These are phyloP conservation scores for Pythium apleroticum DNA, from an alignment of 352 stramenopile species.

Conservation along the genomic window DNA sequence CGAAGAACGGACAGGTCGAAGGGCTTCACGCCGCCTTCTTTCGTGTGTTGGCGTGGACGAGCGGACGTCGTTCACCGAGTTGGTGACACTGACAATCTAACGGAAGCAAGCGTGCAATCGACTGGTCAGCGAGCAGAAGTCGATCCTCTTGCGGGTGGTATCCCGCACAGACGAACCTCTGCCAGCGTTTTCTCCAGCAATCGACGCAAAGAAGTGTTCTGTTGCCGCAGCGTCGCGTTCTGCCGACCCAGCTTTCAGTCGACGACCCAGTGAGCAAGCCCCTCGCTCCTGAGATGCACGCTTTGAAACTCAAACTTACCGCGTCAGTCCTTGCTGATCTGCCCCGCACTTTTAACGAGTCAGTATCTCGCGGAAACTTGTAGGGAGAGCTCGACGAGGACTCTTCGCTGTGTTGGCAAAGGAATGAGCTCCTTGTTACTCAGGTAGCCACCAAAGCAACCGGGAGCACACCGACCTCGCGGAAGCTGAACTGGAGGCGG, in stretches of 20 bases:
- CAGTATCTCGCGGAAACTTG: not conserved
- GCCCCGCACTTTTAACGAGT: not conserved
- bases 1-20: not conserved
- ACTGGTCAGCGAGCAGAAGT: not conserved
- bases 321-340: not conserved
- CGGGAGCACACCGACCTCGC: not conserved
- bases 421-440: no score
- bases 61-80: not conserved
- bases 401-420: not conserved
- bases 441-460: no score
- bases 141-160: not conserved
- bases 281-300: not conserved
- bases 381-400: not conserved
- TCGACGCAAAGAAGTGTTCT: conserved; percentile 1
- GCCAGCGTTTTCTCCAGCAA: conserved; percentile 4
- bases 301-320: not conserved
- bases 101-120: not conserved
- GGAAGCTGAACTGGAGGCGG: not conserved
- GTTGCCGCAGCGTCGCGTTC: not conserved
- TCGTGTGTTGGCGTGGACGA: not conserved
- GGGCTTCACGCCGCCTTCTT: not conserved
- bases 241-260: not conserved
- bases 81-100: not conserved
- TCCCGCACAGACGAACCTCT: not conserved
- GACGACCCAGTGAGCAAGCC: not conserved